phyloP scores from a whole-genome alignment of 2,329 filamentous ascomycete species.

The Hypoxylon sp. region DNA sequence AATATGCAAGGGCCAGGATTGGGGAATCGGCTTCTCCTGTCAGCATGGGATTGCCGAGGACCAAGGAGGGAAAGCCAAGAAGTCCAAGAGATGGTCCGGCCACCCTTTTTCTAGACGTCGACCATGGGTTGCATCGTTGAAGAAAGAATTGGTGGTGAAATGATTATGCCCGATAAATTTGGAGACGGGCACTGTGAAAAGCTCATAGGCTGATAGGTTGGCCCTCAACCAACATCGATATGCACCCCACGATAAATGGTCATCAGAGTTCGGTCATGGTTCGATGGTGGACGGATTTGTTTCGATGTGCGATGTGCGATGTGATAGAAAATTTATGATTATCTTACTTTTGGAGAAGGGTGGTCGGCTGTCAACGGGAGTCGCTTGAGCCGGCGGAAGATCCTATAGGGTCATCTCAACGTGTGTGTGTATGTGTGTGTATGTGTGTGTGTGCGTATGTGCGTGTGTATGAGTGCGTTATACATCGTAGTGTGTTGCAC shows the following conservation, averaged over 20 bases:
- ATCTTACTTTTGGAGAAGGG: constrained; percentile 23
- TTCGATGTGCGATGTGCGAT: too few species aligned
- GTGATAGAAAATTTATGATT: too few species aligned
- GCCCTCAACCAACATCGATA: constrained; percentile 20
- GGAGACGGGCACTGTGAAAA: constrained; percentile 16
- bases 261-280: constrained; percentile 11
- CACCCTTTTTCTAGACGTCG: constrained; percentile 13
- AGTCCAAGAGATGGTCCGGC: constrained; percentile 21
- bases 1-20: constrained; percentile 4
- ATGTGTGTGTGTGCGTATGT: too few species aligned
- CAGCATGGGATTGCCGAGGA: constrained; percentile 23
- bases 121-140: constrained; percentile 9
- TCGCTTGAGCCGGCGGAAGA: constrained; percentile 17
- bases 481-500: constrained; percentile 8
- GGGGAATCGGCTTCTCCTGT: constrained; percentile 4
- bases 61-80: constrained; percentile 25
- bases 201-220: constrained; percentile 31
- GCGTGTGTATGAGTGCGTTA: too few species aligned
- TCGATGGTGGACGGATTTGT: constrained; percentile 19
- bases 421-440: too few species aligned
- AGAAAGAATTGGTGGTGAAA: constrained; percentile 13
- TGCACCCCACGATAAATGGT: constrained; percentile 35
- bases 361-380: constrained; percentile 16
- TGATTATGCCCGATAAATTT: constrained; percentile 26
- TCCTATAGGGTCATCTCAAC: constrained; percentile 27